Conservation (phyloP, 371 early-diverging fungal genomes). For the Syncephalastrum racemosum region DNA sequence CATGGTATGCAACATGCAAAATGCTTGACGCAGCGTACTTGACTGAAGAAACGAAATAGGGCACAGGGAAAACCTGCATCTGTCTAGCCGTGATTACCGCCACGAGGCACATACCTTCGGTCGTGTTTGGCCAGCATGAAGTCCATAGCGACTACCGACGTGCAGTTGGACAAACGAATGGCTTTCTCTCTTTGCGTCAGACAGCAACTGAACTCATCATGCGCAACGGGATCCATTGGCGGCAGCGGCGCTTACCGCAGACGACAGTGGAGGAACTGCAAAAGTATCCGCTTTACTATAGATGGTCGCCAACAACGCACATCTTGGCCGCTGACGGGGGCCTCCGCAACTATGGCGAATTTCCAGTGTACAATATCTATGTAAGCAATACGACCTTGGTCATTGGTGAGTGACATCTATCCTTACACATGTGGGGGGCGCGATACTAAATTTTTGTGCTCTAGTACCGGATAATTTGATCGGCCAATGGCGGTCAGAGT, state of each 20-base stretch:
- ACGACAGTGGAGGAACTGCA: conserved; percentile 20
- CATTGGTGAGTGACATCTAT: conserved; percentile 30
- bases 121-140: conserved; percentile 1
- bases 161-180: neutral
- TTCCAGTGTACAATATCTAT: too few relatives aligned
- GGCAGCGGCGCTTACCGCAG: conserved; percentile 26
- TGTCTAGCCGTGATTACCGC: conserved; percentile 65
- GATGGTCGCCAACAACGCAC: conserved; percentile 19
- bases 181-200: conserved; percentile 25
- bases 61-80: conserved; percentile 76
- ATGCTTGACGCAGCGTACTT: neutral
- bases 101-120: conserved; percentile 51
- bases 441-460: neutral
- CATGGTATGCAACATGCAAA: conserved; percentile 48
- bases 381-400: conserved; percentile 53
- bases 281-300: conserved; percentile 51
- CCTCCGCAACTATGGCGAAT: too few relatives aligned
- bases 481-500: conserved; percentile 72
- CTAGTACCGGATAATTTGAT: conserved; percentile 75
- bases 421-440: neutral
- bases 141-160: too few relatives aligned
- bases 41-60: conserved; percentile 33
- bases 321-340: conserved; percentile 13
- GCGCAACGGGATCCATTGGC: conserved; percentile 41
- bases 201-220: conserved; percentile 39